Evolutionary conservation across 805 yeast species (phyloP), one percentile per base, ranked within the genome.

Genomic region (Candida cerambycidarum): DNA sequence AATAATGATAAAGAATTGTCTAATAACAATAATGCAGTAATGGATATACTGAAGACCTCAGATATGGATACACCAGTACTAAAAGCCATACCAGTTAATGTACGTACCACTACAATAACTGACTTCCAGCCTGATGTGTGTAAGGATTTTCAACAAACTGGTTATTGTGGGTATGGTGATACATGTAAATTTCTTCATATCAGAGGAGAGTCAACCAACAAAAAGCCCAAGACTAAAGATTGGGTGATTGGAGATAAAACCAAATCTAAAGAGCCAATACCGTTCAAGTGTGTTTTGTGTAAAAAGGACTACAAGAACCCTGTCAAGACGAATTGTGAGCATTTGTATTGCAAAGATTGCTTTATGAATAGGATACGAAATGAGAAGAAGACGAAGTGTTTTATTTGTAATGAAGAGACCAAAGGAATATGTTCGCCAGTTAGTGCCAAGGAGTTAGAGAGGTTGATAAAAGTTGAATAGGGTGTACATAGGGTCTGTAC

Each of bases 81-180:
- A 5, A 14, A 66, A 67, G 43, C 62, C 52, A 12, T 38, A 4
- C 66, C 75, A 0, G 55, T 51, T 9, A 66, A 67, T 44, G 73
- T 90, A 21, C 72, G 79, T 34, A 74, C 83, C 10, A 85, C 89
- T 0, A 82, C 87, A 0, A 68, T 82, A 1, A 74, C 85, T 29
- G 99, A 93, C 57, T 93, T 83, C 57, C 96, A 88, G 58, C 90
- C 95, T 1, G 97, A 93, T 57, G 83, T 93, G 1, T 93, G 99
- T 59, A 93, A 92, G 57, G 98, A 93, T 61, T 93, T 77, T 61
- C 76, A 80, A 45, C 85, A 84, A 52, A 90, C 95, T 0, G 99
- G 99, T 0, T 90, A 81, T 58, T 93, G 99, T 72, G 97, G 97
- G 5, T 93, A 84, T 59, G 99, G 99, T 7, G 99, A 93, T 54